Conservation (phyloP, 2,329 filamentous ascomycete species). For the Sporothrix phasma region DNA sequence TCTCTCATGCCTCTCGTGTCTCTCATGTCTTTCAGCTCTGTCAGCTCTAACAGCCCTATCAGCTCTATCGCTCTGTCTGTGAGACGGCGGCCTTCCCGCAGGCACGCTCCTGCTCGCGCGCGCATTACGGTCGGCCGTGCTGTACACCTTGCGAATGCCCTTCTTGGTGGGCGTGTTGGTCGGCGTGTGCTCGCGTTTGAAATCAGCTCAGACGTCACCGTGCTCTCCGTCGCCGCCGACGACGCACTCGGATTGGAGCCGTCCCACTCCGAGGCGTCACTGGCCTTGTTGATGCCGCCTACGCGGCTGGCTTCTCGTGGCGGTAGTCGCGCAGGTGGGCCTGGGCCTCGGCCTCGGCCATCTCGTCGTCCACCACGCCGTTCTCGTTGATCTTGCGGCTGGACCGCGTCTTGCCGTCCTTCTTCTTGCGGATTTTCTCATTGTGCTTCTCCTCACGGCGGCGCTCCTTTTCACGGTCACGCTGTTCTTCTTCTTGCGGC, state of each 20-base stretch:
- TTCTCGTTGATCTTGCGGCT: conserved; percentile 44
- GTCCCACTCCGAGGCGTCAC: conserved; percentile 72
- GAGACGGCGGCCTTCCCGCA: conserved; percentile 46
- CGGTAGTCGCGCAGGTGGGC: conserved; percentile 73
- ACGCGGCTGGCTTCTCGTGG: conserved; percentile 79
- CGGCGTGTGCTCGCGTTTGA: conserved; percentile 46
- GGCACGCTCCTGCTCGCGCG: conserved; percentile 44
- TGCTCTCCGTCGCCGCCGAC: conserved; percentile 22
- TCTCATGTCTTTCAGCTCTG: too few species aligned
- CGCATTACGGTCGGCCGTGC: conserved; percentile 45
- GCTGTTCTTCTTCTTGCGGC: conserved; percentile 41
- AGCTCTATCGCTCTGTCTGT: too few species aligned
- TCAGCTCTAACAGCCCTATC: too few species aligned
- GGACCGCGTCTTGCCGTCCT: conserved; percentile 28
- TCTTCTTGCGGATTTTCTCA: conserved; percentile 33
- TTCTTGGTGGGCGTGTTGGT: conserved; percentile 43
- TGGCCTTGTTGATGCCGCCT: conserved; percentile 75
- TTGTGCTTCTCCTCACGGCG: conserved; percentile 28
- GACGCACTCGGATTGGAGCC: conserved; percentile 60
- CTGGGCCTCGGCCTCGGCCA: conserved; percentile 53
- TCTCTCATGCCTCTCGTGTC: too few species aligned
- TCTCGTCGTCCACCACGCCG: conserved; percentile 53
- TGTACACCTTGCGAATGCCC: conserved; percentile 53
- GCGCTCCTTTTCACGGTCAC: conserved; percentile 37
- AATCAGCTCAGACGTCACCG: conserved; percentile 54